phyloP scores from a whole-genome alignment of 106 monocot genomes.

The Platanthera guangdongensis region DNA sequence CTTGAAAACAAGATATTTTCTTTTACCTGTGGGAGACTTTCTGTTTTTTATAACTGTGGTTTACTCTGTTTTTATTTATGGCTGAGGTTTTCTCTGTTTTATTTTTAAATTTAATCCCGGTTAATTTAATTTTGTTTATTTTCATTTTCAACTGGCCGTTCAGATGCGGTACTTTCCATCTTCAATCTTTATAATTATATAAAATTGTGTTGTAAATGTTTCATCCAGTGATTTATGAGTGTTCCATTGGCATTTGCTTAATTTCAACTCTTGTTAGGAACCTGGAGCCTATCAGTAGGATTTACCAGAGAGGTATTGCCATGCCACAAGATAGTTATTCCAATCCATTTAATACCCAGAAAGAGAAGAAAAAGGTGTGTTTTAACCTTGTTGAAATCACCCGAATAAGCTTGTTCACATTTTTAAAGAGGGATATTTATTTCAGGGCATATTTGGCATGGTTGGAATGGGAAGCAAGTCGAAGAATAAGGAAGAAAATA shows the following conservation, averaged over 20 bases:
- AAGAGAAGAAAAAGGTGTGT: slow-evolving; percentile 79
- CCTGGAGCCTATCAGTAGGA: slow-evolving; percentile 33
- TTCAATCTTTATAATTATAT: background rate
- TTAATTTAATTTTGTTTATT: background rate
- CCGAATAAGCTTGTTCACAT: background rate
- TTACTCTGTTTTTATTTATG: background rate
- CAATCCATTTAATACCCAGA: slow-evolving; percentile 14
- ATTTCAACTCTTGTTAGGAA: slow-evolving; percentile 36
- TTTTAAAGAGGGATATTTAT: slow-evolving; percentile 8
- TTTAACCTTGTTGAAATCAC: background rate
- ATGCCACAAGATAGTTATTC: slow-evolving; percentile 21
- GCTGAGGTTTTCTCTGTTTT: background rate
- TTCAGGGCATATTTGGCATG: slow-evolving; percentile 51
- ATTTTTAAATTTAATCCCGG: background rate
- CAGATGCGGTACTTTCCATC: background rate
- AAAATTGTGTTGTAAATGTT: background rate
- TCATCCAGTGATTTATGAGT: background rate
- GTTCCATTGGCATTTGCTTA: slow-evolving; percentile 1
- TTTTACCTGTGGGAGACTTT: too few relatives aligned
- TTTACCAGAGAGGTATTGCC: slow-evolving; percentile 30
- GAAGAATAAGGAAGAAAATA: slow-evolving; percentile 27
- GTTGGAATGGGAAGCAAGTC: slow-evolving; percentile 47
- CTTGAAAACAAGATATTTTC: too few relatives aligned
- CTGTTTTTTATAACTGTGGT: too few relatives aligned
- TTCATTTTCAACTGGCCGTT: too few relatives aligned